Evolutionary conservation across 2,329 filamentous ascomycete species (phyloP).

Genomic region (Pyricularia sp.): DNA sequence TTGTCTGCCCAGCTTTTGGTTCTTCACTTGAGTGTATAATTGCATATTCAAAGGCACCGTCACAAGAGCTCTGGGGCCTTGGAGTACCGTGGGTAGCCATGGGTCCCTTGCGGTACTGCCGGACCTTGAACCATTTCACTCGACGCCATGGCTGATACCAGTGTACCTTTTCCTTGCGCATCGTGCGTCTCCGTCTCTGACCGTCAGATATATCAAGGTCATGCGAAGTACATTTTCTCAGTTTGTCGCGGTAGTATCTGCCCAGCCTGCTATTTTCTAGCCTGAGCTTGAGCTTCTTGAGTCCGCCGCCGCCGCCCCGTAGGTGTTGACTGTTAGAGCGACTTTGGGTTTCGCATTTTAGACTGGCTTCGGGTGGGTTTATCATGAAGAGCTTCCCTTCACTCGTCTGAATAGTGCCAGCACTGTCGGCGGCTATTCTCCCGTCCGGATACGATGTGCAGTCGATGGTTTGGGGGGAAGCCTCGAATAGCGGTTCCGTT

Average conservation of each 20-base stretch:
- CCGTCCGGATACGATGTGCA: neutral
- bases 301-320: neutral
- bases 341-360: neutral
- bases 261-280: neutral
- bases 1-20: neutral
- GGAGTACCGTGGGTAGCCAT: neutral
- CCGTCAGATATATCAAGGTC: neutral
- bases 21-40: neutral
- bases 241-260: neutral
- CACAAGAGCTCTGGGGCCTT: neutral
- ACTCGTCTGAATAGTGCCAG: neutral
- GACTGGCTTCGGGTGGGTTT: neutral
- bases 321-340: neutral
- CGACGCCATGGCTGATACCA: slow-evolving; percentile 5
- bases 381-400: neutral
- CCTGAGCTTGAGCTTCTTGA: neutral
- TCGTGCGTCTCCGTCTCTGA: neutral
- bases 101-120: neutral
- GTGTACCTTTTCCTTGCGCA: neutral
- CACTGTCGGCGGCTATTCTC: neutral
- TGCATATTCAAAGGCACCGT: neutral
- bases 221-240: neutral
- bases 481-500: neutral
- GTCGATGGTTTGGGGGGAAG: neutral
- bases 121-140: neutral